Conservation (phyloP, 1,284 basidiomycete genomes). For the Chalciporus sp. region DNA sequence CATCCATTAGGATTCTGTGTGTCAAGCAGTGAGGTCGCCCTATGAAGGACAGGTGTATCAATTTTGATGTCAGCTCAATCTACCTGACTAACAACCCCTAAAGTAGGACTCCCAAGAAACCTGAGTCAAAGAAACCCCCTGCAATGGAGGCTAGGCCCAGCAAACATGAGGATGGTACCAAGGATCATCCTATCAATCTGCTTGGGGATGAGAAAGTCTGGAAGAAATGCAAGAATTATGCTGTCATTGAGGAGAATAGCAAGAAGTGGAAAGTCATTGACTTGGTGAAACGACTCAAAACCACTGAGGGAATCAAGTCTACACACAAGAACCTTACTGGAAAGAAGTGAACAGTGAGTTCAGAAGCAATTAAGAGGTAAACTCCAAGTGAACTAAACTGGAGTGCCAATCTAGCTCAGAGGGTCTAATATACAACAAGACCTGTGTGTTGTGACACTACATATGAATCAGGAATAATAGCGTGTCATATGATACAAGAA, state of each 20-base stretch:
- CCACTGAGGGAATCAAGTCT: too few relatives aligned
- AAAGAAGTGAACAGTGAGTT: too few relatives aligned
- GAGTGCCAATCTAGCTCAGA: too few relatives aligned
- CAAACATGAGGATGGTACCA: conserved; percentile 45
- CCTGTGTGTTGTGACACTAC: too few relatives aligned
- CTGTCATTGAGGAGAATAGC: conserved; percentile 48
- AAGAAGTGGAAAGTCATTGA: conserved; percentile 77
- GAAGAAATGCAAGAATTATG: conserved; percentile 55
- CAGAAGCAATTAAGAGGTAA: too few relatives aligned
- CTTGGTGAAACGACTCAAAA: too few relatives aligned
- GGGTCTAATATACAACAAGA: too few relatives aligned
- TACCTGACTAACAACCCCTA: conserved; percentile 21
- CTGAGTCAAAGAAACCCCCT: conserved; percentile 59
- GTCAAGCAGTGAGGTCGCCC: conserved; percentile 79
- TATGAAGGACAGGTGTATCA: conserved; percentile 70
- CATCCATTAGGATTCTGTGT: conserved; percentile 79
- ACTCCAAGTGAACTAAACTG: too few relatives aligned
- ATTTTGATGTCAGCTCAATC: background rate
- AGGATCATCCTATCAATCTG: conserved; percentile 54
- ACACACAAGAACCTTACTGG: too few relatives aligned
- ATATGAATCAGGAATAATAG: too few relatives aligned
- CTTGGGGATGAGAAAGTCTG: conserved; percentile 37
- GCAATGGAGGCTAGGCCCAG: conserved; percentile 17
- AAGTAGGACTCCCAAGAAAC: conserved; percentile 63
- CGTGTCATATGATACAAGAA: too few relatives aligned